Base-by-base conservation (phyloP, 257 asterid genomes). In the Euphrasia confusa region DNA sequence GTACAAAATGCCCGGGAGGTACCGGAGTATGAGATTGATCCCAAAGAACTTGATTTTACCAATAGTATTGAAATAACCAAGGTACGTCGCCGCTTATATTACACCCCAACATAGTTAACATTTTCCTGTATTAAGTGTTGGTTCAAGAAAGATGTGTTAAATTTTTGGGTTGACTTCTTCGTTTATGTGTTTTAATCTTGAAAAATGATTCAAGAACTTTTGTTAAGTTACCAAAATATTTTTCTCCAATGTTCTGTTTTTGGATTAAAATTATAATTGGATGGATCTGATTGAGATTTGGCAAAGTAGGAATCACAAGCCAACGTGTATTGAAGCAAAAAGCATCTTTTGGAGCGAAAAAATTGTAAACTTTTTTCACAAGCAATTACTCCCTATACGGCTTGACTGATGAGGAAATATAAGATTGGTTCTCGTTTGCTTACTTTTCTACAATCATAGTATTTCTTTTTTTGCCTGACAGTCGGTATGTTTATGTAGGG, bases 1-100 rank as follows among this genome's bases (percentile, higher is more conserved):
- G 97, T 89, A 48, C 68, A 76, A 44, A 83, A 79, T 81, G 79
- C 74, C 48, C 88, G 84, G 48, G 84, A 92, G 60, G 93, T 92
- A 44, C 99, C 99, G 40, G 97, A 92, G 63, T 92, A 89, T 35
- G 99, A 92, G 84, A 92, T 92, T 69, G 74, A 77, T 71, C 89
- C 95, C 45, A 63, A 39, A 47, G 97, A 92, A 73, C 83, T 92
- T 76, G 97, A 92, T 81, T 92, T 92, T 68, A 80, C 96, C 13
- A 66, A 70, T 78, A 78, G 93, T 54, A 57, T 84, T 71, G 80
- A 76, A 68, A 67, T 89, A 78, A 81, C 92, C 37, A 89, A 89
- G 97, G 99, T 92, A 74, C 27, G n/a, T 24, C 1, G n/a, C 58
- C 12, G 13, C 18, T 9, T n/a, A n/a, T n/a, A n/a, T 54, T 17